Base-by-base conservation (phyloP, 2,329 filamentous ascomycete species). In the Aspergillus intermedius region DNA sequence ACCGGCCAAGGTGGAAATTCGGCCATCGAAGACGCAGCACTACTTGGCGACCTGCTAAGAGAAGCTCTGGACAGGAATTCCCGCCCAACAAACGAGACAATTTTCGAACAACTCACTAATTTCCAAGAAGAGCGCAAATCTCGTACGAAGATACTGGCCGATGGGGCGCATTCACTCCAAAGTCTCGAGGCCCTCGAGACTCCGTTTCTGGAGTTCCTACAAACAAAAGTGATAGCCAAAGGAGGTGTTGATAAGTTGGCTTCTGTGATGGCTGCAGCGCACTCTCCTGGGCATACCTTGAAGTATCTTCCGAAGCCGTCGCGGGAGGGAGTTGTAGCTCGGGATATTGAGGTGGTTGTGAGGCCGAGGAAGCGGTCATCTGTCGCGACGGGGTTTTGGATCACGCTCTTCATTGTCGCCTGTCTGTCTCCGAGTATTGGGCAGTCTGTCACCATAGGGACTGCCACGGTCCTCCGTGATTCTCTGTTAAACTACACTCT, bases 1-100 rank as follows among this genome's bases (percentile, higher is more conserved):
- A 51, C 46, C 8, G 57, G 54, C 10, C 49, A 56, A 9, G 57
- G 57, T 5, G 57, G 49, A 6, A 56, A 54, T 39, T 42, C 48
- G 13, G 57, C 54, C 6, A 56, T 60, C 12, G 56, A 59, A 37
- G 46, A 49, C 17, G 46, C 48, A 1, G 50, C 47, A 2, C 35
- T 47, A 10, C 48, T 56, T 3, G 49, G 51, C 2, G 49, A 58
- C 19, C 45, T 46, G 4, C 44, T 55, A 6, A 52, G 52, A 35
- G 49, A 46, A 22, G 25, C 40, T 1, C 10, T 54, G 3, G 21
- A 50, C 5, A 42, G 43, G 10, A 7, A 44, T 2, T 6, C 39
- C 7, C 12, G 9, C 12, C 41, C 40, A 10, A 45, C 15, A 22
- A 22, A 50, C 15, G 39, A 15, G 9, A 39, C 40, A 5, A 45